Base-by-base conservation (phyloP, 2,329 filamentous ascomycete genomes). In the Ascochyta rabiei region DNA sequence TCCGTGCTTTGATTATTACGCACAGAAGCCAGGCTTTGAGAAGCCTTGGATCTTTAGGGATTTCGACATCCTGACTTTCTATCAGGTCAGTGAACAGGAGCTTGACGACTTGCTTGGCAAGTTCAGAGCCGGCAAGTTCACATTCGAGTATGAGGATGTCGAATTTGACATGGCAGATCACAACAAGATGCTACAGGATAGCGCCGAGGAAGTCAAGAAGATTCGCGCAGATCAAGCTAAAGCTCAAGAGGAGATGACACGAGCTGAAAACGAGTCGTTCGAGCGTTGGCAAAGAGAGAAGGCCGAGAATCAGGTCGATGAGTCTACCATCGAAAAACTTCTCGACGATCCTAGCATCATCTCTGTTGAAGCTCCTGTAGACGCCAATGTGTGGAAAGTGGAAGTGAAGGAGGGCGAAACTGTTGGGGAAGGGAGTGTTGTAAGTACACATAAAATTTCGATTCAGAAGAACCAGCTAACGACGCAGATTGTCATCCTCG, bases 91-190 rank as follows among this genome's bases (percentile, higher is more conserved):
- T 30, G 80, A 84, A 57, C 70, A 75, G 12, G 81, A 85, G 57
- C 80, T 84, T 31, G 80, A 84, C 50, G 60, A 69, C 9, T 59
- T 81, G 42, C 72, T 84, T 23, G 75, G 75, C 1, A 67, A 77
- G 1, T 86, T 83, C 64, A 71, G 77, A 21, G 77, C 77, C 15
- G 83, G 83, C 0, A 69, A 76, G 39, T 86, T 84, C 54, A 69
- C 79, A 42, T 85, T 81, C 64, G 70, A 82, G 49, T 81, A 76
- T 63, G 77, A 83, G 47, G 70, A 80, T 1, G 71, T 76, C 0
- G 73, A 76, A 19, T 85, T 85, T 55, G 83, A 85, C 54, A 84
- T 86, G 81, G 77, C 70, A 6, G 78, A 78, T 54, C 82, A 85
- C 64, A 84, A 85, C 52, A 61, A 69, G 46, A 59, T 85, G 42